Evolutionary conservation across 108 stramenopile genomes (phyloP).

Genomic region (Epipyxis sp.): DNA sequence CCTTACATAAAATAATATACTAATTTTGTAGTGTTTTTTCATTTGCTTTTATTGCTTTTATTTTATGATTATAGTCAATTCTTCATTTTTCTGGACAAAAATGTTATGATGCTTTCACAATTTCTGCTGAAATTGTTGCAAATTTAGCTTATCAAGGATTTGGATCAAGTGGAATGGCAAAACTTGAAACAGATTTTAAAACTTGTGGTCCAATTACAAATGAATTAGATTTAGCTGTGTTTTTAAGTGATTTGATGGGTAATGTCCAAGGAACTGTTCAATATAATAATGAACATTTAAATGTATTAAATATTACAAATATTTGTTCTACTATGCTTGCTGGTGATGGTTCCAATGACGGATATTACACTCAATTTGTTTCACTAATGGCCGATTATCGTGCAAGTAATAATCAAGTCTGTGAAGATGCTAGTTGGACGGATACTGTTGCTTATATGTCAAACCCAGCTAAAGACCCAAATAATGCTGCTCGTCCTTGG

Average conservation of each 20-base stretch:
- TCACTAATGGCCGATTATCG: background rate
- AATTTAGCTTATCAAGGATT: constrained; percentile 5
- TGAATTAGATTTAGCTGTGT: constrained; percentile 27
- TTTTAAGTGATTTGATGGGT: constrained; percentile 35
- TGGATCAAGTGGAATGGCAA: background rate
- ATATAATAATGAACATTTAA: constrained; percentile 35
- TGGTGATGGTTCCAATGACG: background rate
- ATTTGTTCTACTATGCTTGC: constrained; percentile 4
- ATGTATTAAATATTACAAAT: constrained; percentile 28
- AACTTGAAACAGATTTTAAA: constrained; percentile 23
- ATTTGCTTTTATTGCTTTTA: too few species aligned
- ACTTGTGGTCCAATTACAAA: background rate
- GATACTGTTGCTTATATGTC: constrained; percentile 25
- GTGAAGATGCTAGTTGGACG: constrained; percentile 25
- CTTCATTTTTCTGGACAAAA: constrained; percentile 27
- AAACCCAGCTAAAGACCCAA: background rate
- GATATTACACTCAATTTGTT: constrained; percentile 10
- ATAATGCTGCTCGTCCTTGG: constrained; percentile 33
- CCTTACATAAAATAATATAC: constrained; percentile 60
- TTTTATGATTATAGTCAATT: too few species aligned
- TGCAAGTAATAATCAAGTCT: background rate
- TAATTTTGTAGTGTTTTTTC: too few species aligned
- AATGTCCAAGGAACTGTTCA: constrained; percentile 39
- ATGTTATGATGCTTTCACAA: constrained; percentile 13
- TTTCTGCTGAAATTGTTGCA: constrained; percentile 10